These are phyloP conservation scores for Teratosphaeria nubilosa DNA, from an alignment of 2,329 filamentous ascomycete genomes.

Conservation along the genomic window DNA sequence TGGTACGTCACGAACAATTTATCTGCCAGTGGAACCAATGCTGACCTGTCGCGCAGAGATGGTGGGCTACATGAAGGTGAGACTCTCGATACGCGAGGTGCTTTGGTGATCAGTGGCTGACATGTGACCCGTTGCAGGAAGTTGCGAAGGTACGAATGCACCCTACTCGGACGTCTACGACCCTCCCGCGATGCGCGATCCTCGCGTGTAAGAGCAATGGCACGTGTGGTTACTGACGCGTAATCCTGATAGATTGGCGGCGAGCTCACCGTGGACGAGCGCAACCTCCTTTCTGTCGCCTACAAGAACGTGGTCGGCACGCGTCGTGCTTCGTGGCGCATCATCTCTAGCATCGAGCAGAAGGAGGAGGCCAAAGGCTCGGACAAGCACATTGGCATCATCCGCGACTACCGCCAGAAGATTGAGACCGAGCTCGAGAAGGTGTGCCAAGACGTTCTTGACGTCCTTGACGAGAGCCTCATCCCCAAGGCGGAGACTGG, in stretches of 20 bases:
- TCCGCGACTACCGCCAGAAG: conserved; percentile 96
- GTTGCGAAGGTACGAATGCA: conserved; percentile 67
- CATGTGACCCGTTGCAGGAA: conserved; percentile 48
- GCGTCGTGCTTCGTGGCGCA: conserved; percentile 96
- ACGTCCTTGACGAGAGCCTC: conserved; percentile 83
- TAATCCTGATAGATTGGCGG: conserved; percentile 45
- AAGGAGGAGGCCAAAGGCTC: conserved; percentile 99
- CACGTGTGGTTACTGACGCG: conserved; percentile 10
- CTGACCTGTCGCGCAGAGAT: conserved; percentile 52
- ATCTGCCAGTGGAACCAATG: background rate
- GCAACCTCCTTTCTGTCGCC: conserved; percentile 92
- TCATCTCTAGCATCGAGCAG: conserved; percentile 99
- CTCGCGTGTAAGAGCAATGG: background rate
- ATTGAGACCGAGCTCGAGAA: conserved; percentile 95
- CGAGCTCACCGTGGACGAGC: conserved; percentile 59
- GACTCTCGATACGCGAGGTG: conserved; percentile 18
- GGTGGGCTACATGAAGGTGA: conserved; percentile 96
- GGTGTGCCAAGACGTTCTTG: conserved; percentile 95
- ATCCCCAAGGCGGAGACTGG: conserved; percentile 93
- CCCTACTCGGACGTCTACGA: conserved; percentile 4
- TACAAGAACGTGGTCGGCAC: conserved; percentile 99
- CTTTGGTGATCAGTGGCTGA: conserved; percentile 21
- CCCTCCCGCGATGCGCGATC: conserved; percentile 6
- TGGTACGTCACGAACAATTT: conserved; percentile 46
- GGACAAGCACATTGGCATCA: conserved; percentile 86